Base-by-base conservation (phyloP, 257 asterid genomes). In the Plantago elongata region DNA sequence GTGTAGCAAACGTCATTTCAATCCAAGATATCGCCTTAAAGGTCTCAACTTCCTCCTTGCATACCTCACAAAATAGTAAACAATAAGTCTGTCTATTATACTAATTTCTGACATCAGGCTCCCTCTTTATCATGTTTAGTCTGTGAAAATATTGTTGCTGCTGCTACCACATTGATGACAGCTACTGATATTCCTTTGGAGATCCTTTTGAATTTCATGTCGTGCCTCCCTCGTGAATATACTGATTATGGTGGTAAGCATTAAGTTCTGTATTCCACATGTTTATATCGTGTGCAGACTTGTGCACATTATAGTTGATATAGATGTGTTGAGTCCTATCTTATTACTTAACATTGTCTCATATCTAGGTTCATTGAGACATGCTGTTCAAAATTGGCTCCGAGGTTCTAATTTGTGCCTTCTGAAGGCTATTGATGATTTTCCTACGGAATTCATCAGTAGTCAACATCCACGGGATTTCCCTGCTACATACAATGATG, bases 1-100 rank as follows among this genome's bases (percentile, higher is more conserved):
- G 71, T 77, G 86, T 71, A 81, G 95, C 67, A 91, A 84, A 77
- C 95, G 75, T 58, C 98, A 91, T 82, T 91, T 88, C 77, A 91
- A 91, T 70, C 79, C 87, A 44, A 77, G 78, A 69, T 91, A 91
- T 60, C 96, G 98, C 57, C 67, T 61, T 64, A 88, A 78, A 84
- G 98, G 98, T 89, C 58, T 63, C 64, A 45, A 55, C 44, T 54
- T 67, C 61, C 16, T 64, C 60, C 27, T 74, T 30, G 34, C 71
- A 30, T 61, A 44, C 49, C 69, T 61, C 45, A 67, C 42, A n/a
- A 34, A 55, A 13, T 66, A 9, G 38, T 71, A 70, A 56, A 22
- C 61, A 60, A 54, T 48, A 58, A 54, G 42, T 58, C 59, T 43
- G 17, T 29, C 54, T 27, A 37, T 29, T 30, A 22, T 50, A 27